Percentiles rank a stretch among this genome's conserved stretches.
Conservation (phyloP, 2,329 filamentous ascomycete species). For the Dothiorella sarmentorum region DNA sequence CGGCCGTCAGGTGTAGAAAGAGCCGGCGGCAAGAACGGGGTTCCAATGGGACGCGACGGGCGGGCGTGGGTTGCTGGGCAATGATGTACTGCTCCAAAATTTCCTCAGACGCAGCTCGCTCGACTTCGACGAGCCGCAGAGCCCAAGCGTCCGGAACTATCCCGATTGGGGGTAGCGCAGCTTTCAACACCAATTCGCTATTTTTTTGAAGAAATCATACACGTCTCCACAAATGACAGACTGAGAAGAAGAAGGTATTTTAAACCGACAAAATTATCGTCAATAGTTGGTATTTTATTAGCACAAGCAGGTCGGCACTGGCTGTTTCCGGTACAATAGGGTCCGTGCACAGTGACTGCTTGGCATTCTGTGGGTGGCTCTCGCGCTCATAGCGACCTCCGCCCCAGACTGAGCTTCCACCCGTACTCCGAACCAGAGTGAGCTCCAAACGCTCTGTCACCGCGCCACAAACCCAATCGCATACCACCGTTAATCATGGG, state of each 20-base stretch:
- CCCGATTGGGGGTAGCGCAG: too few species aligned
- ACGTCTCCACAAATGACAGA: too few species aligned
- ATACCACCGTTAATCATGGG: constrained; percentile 25
- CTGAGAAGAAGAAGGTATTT: too few species aligned
- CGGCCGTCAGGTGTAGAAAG: not conserved
- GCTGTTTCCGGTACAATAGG: too few species aligned
- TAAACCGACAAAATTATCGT: too few species aligned
- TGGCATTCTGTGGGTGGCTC: too few species aligned
- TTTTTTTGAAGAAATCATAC: too few species aligned
- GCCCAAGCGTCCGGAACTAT: constrained; percentile 3
- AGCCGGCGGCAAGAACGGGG: not conserved
- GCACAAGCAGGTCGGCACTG: too few species aligned
- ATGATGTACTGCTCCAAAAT: constrained; percentile 18
- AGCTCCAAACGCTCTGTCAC: constrained; percentile 20
- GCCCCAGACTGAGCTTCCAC: not conserved
- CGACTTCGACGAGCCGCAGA: constrained; percentile 13
- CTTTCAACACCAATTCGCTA: too few species aligned
- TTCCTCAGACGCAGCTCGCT: constrained; percentile 15
- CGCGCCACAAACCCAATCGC: constrained; percentile 26
- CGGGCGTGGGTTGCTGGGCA: constrained; percentile 11
- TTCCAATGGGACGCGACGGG: constrained; percentile 15
- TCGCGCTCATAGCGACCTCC: too few species aligned
- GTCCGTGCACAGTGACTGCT: too few species aligned
- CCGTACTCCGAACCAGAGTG: constrained; percentile 12
- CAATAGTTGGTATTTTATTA: too few species aligned